Base-by-base conservation (phyloP, 73 alveolate species). In the Symbiodinium natans region DNA sequence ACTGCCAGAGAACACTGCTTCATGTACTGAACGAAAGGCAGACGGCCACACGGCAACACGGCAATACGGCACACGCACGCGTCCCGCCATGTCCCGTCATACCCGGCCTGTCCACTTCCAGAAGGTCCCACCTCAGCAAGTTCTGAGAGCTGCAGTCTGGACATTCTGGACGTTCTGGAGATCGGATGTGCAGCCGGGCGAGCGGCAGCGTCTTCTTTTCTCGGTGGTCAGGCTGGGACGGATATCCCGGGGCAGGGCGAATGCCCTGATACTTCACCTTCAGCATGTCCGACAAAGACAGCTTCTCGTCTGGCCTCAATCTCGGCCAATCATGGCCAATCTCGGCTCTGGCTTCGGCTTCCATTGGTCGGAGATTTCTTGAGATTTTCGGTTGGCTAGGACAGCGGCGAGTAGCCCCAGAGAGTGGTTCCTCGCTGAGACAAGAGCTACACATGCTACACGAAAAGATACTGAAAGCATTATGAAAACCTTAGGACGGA, bases 241-340 rank as follows among this genome's bases (percentile, higher is more conserved):
- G 99, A 73, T 99, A 99, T 21, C 99, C 99, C 8, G 99, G 99
- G 1, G 99, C 99, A 13, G 99, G 99, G 33, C 99, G 95, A 83
- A 99, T 99, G 56, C 99, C 99, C 86, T 99, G 99, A 90, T 99
- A 99, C 95, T 99, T 99, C 71, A 93, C 99, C 90, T 99, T 92
- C 36, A 99, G 93, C 85, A 99, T 71, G 43, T 99, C 99, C 75
- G 77, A 97, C 87, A 93, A 39, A 29, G 99, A 83, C 96, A 99
- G 98, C 33, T 99, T 97, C 96, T 92, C 95, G 29, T 88, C 95
- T 5, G 95, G 95, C 95, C 95, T 88, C 38, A 56, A 33, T 17
- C 29, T 52, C 29, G 68, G 1, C 13, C 29, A 21, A 0, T 23
- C 29, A 8, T 23, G 84, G 36, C 19, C 68, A 40, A 15, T 36